These are phyloP conservation scores for Ophiocordyceps robertsii DNA, from an alignment of 2,329 filamentous ascomycete genomes.

Conservation along the genomic window DNA sequence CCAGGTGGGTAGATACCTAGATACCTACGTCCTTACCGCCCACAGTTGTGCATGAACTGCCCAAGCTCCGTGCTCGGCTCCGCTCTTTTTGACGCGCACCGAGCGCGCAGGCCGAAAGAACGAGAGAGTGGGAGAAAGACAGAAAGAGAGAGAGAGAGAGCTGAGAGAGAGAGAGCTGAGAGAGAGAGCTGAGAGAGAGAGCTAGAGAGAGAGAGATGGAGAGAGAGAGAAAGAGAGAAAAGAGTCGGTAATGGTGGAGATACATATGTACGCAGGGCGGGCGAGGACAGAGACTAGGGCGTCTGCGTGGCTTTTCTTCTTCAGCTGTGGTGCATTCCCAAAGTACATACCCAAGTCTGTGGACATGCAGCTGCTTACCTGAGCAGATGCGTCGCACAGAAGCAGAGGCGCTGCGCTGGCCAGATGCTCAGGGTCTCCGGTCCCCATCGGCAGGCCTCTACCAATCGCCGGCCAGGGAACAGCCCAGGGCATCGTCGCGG, in stretches of 20 bases:
- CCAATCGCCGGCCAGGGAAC: not conserved
- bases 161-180: too few species aligned
- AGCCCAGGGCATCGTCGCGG: not conserved
- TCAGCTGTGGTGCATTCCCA: not conserved
- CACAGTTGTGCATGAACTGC: not conserved
- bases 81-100: not conserved
- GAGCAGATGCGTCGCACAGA: not conserved
- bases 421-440: not conserved
- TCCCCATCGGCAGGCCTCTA: not conserved
- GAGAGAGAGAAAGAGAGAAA: too few species aligned
- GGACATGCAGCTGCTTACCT: not conserved
- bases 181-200: too few species aligned
- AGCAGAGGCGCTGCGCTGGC: not conserved
- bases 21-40: not conserved
- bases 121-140: too few species aligned
- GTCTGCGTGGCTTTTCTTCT: too few species aligned
- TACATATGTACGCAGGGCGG: too few species aligned
- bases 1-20: too few species aligned
- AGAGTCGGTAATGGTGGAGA: too few species aligned
- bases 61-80: not conserved
- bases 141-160: too few species aligned
- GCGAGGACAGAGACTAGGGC: too few species aligned
- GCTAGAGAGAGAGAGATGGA: too few species aligned
- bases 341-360: too few species aligned
- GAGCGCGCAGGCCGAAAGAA: not conserved